phyloP scores from a whole-genome alignment of 169 alveolate genomes.

The Cryptosporidium muris region DNA sequence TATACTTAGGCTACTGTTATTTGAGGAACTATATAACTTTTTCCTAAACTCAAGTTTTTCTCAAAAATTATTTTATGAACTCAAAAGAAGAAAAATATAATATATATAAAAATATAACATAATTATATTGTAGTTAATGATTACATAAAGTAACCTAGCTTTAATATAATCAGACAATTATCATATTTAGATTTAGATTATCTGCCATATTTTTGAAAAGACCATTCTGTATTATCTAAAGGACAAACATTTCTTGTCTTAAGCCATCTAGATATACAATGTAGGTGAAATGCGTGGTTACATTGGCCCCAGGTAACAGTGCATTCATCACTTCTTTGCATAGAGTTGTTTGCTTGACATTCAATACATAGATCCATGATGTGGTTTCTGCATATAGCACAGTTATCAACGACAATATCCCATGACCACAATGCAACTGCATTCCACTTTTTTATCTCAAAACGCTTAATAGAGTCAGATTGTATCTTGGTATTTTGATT shows the following conservation, averaged over 20 bases:
- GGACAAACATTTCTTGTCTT: constrained; percentile 98
- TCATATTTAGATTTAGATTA: not conserved
- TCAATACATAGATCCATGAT: constrained; percentile 98
- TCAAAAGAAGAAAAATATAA: not conserved
- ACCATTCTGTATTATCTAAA: constrained; percentile 95
- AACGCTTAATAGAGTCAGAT: constrained; percentile 72
- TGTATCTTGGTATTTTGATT: not conserved
- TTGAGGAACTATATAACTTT: too few relatives aligned
- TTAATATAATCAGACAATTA: not conserved
- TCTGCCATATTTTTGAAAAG: constrained; percentile 81
- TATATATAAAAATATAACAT: not conserved
- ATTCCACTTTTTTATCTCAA: constrained; percentile 93
- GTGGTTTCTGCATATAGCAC: constrained; percentile 98
- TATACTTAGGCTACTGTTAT: too few relatives aligned
- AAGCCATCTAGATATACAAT: constrained; percentile 98
- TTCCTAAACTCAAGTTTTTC: not conserved
- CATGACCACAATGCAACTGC: constrained; percentile 99
- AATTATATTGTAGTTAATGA: not conserved
- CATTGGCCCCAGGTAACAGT: constrained; percentile 99
- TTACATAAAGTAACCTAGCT: not conserved
- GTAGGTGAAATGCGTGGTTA: constrained; percentile 98
- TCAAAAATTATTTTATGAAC: not conserved
- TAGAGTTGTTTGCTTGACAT: constrained; percentile 91
- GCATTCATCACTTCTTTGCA: constrained; percentile 86
- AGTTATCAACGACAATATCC: constrained; percentile 98